Evolutionary conservation across 139 green algal genomes (phyloP).

Genomic region (Coelastrella sp.): DNA sequence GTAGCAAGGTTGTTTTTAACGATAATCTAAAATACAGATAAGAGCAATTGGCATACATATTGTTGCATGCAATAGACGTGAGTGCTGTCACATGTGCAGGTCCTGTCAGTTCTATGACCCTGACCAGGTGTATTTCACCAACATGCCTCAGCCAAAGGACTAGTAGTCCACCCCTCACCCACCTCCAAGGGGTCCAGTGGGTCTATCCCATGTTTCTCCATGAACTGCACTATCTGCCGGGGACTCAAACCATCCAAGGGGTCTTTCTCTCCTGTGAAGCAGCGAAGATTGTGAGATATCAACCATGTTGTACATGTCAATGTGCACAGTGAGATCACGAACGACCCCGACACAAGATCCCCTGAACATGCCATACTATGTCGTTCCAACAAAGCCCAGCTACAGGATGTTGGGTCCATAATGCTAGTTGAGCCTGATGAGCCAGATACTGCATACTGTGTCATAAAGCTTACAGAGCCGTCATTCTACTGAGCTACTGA

Average conservation of each 20-base stretch:
- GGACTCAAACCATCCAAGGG: constrained; percentile 78
- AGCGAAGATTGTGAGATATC: background rate
- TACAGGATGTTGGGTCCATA: no score
- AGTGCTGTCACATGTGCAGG: no score
- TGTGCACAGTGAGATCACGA: no score
- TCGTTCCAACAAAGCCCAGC: no score
- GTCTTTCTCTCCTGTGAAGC: constrained; percentile 65
- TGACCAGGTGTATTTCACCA: background rate
- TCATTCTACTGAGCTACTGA: no score
- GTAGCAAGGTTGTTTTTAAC: background rate
- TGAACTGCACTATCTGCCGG: constrained; percentile 62
- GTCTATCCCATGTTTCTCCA: constrained; percentile 51
- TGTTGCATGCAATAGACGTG: background rate
- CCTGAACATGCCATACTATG: background rate
- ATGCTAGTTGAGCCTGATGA: no score
- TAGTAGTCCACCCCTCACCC: background rate
- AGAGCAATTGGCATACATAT: background rate
- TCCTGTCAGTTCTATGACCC: no score
- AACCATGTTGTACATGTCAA: no score
- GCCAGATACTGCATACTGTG: no score
- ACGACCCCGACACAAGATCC: background rate
- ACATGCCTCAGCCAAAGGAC: background rate
- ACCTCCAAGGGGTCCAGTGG: constrained; percentile 81
- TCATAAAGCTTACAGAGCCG: no score
- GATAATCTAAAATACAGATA: background rate